Evolutionary conservation across 2,329 filamentous ascomycete species (phyloP).

Genomic region (Zarea fungicola): DNA sequence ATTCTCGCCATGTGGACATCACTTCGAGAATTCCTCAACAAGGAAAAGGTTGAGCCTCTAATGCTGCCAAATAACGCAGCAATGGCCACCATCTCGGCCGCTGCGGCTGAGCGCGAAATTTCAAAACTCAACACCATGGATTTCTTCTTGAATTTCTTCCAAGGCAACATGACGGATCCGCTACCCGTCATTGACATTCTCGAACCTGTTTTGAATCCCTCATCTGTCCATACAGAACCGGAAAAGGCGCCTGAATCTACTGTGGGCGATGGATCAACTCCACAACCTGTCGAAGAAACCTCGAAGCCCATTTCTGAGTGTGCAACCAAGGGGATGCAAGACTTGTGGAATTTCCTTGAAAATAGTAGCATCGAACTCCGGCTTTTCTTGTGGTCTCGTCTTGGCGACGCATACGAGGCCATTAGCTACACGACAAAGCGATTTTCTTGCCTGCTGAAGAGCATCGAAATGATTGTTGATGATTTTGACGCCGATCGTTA

Average conservation of each 20-base stretch:
- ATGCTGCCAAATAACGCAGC: constrained; percentile 76
- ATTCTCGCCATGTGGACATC: constrained; percentile 55
- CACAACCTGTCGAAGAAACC: constrained; percentile 18
- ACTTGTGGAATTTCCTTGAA: constrained; percentile 81
- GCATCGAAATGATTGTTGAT: constrained; percentile 74
- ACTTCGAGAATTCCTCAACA: constrained; percentile 45
- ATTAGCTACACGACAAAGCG: constrained; percentile 86
- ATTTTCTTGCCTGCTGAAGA: constrained; percentile 78
- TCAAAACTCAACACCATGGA: constrained; percentile 93
- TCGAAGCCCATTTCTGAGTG: constrained; percentile 44
- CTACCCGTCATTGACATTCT: constrained; percentile 83
- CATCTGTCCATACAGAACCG: constrained; percentile 41
- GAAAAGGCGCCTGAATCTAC: constrained; percentile 8
- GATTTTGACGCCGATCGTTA: constrained; percentile 60
- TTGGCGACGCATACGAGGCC: constrained; percentile 81
- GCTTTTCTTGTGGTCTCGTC: constrained; percentile 81
- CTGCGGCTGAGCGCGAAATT: constrained; percentile 84
- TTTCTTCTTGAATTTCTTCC: constrained; percentile 88
- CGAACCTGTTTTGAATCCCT: constrained; percentile 82
- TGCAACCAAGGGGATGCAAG: constrained; percentile 56
- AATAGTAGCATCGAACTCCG: constrained; percentile 77
- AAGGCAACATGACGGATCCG: constrained; percentile 74
- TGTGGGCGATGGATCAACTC: background rate
- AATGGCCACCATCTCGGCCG: constrained; percentile 79
- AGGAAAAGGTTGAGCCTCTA: constrained; percentile 40